These are phyloP conservation scores for Tirmania nivea DNA, from an alignment of 495 filamentous ascomycete genomes.

Conservation along the genomic window DNA sequence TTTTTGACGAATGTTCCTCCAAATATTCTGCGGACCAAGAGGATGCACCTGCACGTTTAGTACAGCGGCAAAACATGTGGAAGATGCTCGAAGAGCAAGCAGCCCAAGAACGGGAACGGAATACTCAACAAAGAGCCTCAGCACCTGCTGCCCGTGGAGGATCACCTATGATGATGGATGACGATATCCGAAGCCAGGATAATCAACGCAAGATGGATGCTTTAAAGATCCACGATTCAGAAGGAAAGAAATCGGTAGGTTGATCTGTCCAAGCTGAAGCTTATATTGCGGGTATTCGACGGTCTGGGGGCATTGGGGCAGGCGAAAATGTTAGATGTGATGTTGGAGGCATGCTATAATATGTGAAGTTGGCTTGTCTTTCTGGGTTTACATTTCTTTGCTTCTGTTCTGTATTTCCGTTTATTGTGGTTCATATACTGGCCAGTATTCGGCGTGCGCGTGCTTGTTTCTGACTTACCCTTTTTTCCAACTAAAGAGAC, in stretches of 20 bases:
- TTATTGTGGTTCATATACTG: background rate
- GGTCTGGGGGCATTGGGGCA: too few relatives aligned
- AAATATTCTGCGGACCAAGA: constrained; percentile 96
- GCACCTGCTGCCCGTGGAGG: constrained; percentile 23
- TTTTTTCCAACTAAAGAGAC: constrained; percentile 20
- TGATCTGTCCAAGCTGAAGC: background rate
- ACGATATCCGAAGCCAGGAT: constrained; percentile 41
- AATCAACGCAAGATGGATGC: constrained; percentile 47
- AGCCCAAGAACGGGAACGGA: constrained; percentile 23
- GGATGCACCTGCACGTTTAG: constrained; percentile 55
- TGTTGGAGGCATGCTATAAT: too few relatives aligned
- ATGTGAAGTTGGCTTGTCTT: too few relatives aligned
- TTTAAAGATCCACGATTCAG: constrained; percentile 39
- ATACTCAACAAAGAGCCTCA: constrained; percentile 26
- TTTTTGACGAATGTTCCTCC: constrained; percentile 96
- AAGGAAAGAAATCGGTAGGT: constrained; percentile 21
- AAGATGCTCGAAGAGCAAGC: constrained; percentile 45
- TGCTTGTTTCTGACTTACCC: constrained; percentile 19
- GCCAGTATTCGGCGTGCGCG: background rate
- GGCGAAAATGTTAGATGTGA: too few relatives aligned
- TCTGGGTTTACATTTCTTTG: background rate
- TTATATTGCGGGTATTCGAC: too few relatives aligned
- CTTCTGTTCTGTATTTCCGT: background rate
- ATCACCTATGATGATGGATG: constrained; percentile 32
- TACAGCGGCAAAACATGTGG: constrained; percentile 62